A percentile compares a stretch with the other conserved stretches of the same genome.
These are phyloP conservation scores for Tetradesmus obliquus DNA, from an alignment of 139 green algal species.

Conservation along the genomic window DNA sequence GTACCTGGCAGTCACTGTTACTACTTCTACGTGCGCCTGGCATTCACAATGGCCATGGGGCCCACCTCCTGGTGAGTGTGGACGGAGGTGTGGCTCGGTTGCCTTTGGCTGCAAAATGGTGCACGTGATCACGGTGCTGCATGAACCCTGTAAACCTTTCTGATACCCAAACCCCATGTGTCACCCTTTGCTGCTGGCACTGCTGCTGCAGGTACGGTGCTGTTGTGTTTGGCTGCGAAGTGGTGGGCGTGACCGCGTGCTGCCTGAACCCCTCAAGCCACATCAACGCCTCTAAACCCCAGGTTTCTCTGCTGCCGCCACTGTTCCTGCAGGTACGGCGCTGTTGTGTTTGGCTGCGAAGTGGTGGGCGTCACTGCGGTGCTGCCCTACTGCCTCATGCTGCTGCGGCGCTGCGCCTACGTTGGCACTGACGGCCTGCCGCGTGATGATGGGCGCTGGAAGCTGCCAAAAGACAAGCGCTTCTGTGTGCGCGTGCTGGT, in stretches of 20 bases:
- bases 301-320: too few relatives aligned
- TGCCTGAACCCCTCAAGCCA: too few relatives aligned
- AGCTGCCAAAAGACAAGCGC: slow-evolving; percentile 21
- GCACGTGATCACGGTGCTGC: too few relatives aligned
- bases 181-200: too few relatives aligned
- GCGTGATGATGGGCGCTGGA: slow-evolving; percentile 15
- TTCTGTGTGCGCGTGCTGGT: slow-evolving; percentile 57
- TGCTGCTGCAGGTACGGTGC: not conserved
- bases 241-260: too few relatives aligned
- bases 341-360: slow-evolving; percentile 52
- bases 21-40: slow-evolving; percentile 46
- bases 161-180: too few relatives aligned
- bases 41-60: slow-evolving; percentile 22
- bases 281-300: too few relatives aligned
- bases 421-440: not conserved
- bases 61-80: not conserved
- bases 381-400: slow-evolving; percentile 57
- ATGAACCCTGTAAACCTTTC: too few relatives aligned
- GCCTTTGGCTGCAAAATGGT: too few relatives aligned
- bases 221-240: too few relatives aligned
- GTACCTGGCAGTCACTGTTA: slow-evolving; percentile 37
- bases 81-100: not conserved
- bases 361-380: slow-evolving; percentile 54
- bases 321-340: slow-evolving; percentile 38
- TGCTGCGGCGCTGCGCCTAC: slow-evolving; percentile 37